Percentiles rank a stretch among this genome's conserved stretches.
Conservation (phyloP, 2,329 filamentous ascomycete genomes). For the Aspergillus texensis region DNA sequence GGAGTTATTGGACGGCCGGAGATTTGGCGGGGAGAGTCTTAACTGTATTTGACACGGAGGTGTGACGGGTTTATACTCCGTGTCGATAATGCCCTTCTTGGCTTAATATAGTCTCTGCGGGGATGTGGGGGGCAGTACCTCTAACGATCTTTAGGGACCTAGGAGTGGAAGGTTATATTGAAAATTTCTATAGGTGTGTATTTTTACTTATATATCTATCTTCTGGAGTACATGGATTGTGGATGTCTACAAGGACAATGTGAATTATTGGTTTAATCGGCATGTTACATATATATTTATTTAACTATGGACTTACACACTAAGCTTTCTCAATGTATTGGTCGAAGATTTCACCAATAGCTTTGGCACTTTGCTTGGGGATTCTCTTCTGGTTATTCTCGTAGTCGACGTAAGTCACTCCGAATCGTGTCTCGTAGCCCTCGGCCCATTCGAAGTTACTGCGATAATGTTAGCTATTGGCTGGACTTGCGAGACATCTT, state of each 20-base stretch:
- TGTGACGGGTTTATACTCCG: background rate
- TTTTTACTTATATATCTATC: too few relatives aligned
- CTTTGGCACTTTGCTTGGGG: slow-evolving; percentile 81
- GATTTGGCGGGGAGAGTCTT: background rate
- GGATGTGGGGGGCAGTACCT: background rate
- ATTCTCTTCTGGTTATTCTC: slow-evolving; percentile 74
- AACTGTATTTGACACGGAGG: background rate
- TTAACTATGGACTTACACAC: background rate
- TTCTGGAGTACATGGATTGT: background rate
- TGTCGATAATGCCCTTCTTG: background rate
- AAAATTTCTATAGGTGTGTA: too few relatives aligned
- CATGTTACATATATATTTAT: background rate
- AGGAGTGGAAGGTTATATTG: too few relatives aligned
- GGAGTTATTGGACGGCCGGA: background rate
- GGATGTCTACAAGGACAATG: background rate
- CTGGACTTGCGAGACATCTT: background rate
- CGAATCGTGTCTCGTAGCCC: slow-evolving; percentile 83
- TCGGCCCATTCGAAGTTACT: slow-evolving; percentile 91
- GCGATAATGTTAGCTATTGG: slow-evolving; percentile 17
- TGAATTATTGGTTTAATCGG: background rate
- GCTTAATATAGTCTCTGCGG: background rate
- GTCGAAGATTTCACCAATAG: slow-evolving; percentile 71
- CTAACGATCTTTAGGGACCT: too few relatives aligned
- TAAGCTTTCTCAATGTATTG: slow-evolving; percentile 66
- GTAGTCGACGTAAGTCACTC: slow-evolving; percentile 83